These are phyloP conservation scores for Pezicula carpinea DNA, from an alignment of 2,329 filamentous ascomycete genomes.

Conservation along the genomic window DNA sequence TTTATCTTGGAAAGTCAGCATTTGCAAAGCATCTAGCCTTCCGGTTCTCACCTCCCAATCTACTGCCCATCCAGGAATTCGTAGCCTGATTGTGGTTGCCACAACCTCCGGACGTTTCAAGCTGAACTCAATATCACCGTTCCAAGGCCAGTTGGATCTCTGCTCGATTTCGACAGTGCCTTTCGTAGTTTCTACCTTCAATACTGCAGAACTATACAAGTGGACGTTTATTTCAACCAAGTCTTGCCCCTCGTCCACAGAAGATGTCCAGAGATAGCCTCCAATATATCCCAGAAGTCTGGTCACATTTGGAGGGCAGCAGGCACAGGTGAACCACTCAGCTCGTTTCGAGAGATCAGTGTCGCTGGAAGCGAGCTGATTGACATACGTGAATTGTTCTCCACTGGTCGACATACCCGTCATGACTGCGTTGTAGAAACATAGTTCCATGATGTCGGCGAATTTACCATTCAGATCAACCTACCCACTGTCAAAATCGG, in stretches of 20 bases:
- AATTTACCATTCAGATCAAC: conserved; percentile 48
- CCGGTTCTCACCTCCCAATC: conserved; percentile 23
- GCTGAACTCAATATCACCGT: conserved; percentile 44
- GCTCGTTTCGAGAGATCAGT: conserved; percentile 43
- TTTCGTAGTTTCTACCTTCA: conserved; percentile 34
- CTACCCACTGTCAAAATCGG: conserved; percentile 14
- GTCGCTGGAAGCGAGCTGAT: conserved; percentile 53
- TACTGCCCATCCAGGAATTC: conserved; percentile 50
- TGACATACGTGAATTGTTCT: conserved; percentile 55
- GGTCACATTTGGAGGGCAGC: conserved; percentile 56
- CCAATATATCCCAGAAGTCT: conserved; percentile 51
- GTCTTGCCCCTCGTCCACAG: conserved; percentile 20
- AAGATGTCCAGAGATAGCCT: conserved; percentile 49
- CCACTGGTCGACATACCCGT: conserved; percentile 53
- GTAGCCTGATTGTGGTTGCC: conserved; percentile 39
- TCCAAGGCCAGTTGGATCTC: conserved; percentile 52
- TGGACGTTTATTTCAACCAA: conserved; percentile 46
- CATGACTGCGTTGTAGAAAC: conserved; percentile 56
- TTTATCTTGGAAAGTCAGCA: conserved; percentile 23
- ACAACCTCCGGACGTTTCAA: conserved; percentile 30
- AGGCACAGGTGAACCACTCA: conserved; percentile 56
- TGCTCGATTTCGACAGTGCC: conserved; percentile 40
- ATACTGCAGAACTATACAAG: conserved; percentile 46
- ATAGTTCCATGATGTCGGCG: conserved; percentile 56
- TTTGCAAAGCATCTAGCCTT: conserved; percentile 16